Conservation (phyloP, 1,284 basidiomycete genomes). For the Cerrena zonata region DNA sequence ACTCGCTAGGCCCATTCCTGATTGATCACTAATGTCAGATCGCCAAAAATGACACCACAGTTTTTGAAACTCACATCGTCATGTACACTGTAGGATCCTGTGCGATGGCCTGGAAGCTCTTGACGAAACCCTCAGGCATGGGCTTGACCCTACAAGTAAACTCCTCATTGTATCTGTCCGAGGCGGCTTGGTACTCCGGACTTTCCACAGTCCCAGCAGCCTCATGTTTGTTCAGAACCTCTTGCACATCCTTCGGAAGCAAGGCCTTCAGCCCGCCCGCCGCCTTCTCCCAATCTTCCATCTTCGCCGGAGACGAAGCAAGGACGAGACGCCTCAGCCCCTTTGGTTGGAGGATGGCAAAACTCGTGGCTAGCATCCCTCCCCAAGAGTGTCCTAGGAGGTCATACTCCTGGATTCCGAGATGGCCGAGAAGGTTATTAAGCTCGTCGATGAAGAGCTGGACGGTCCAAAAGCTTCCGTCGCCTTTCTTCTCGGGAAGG, state of each 20-base stretch:
- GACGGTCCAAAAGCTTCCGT: conserved; percentile 38
- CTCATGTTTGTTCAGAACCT: conserved; percentile 43
- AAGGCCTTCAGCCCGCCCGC: conserved; percentile 22
- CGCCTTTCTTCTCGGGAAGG: conserved; percentile 29
- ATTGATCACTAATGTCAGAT: neutral
- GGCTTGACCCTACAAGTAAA: conserved; percentile 46
- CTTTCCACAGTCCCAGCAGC: conserved; percentile 38
- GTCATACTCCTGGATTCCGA: conserved; percentile 35
- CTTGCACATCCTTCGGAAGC: conserved; percentile 40
- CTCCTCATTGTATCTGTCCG: conserved; percentile 16
- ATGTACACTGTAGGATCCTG: conserved; percentile 46
- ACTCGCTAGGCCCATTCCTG: conserved; percentile 52
- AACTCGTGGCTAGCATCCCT: conserved; percentile 41
- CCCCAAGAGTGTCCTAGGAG: conserved; percentile 49
- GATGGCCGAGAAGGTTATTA: conserved; percentile 35
- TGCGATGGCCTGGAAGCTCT: conserved; percentile 24
- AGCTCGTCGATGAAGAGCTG: conserved; percentile 48
- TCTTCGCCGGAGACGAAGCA: conserved; percentile 27
- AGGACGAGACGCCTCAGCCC: conserved; percentile 40
- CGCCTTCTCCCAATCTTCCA: conserved; percentile 27
- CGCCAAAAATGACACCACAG: neutral
- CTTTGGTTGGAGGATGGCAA: conserved; percentile 24
- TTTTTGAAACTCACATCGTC: conserved; percentile 34
- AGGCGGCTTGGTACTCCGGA: conserved; percentile 42
- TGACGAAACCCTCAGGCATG: conserved; percentile 17